Evolutionary conservation across 2,329 filamentous ascomycete genomes (phyloP), one percentile per base, ranked within the genome.

Genomic region (Trichoderma breve): DNA sequence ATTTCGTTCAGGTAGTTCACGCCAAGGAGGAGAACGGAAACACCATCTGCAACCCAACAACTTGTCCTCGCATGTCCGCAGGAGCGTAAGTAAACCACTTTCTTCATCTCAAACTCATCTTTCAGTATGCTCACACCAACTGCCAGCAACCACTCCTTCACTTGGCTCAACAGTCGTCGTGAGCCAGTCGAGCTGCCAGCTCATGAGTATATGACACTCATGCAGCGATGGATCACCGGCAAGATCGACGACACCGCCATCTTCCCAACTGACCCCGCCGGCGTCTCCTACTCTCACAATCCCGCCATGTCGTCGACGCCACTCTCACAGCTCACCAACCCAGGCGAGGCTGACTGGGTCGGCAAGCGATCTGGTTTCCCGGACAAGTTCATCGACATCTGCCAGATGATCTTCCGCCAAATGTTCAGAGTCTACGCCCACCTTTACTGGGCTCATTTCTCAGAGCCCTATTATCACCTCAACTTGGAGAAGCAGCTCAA

Each of bases 341-440:
- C 84, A 4, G 85, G 89, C 57, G 91, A 92, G 71, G 83, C 82
- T 26, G 89, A 91, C 73, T 98, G 94, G 93, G 87, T 97, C 71
- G 96, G 96, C 78, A 97, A 97, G 84, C 89, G 93, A 61, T 96
- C 93, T 73, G 95, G 95, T 4, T 99, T 99, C 82, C 96, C 96
- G 3, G 90, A 92, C 74, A 93, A 93, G 75, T 98, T 98, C 81
- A 87, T 95, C 77, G 90, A 92, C 73, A 94, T 97, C 76, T 96
- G 95, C 85, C 94, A 97, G 85, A 92, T 92, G 75, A 96, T 98
- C 78, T 95, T 98, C 85, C 92, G 95, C 77, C 96, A 98, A 83
- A 98, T 99, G 92, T 98, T 99, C 87, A 93, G 96, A 73, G 95
- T 98, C 76, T 99, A 99, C 80, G 92, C 96, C 62, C 96, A 99